phyloP scores from a whole-genome alignment of 2,329 filamentous ascomycete species.

The Pochonia chlamydosporia region DNA sequence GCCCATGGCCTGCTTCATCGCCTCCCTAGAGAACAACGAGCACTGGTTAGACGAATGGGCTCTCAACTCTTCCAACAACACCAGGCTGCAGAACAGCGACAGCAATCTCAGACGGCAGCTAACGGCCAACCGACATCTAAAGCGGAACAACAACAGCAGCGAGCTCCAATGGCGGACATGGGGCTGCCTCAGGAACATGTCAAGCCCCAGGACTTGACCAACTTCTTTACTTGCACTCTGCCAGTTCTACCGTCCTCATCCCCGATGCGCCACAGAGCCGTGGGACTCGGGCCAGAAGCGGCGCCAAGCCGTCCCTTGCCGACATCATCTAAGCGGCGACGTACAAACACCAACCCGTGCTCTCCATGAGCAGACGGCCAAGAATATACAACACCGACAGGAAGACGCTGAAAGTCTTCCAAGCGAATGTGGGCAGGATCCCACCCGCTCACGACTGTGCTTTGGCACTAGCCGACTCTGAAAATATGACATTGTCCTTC shows the following conservation, averaged over 20 bases:
- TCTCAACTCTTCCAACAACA: too few species aligned
- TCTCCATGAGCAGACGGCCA: constrained; percentile 1
- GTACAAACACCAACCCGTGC: not conserved
- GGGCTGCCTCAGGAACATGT: not conserved
- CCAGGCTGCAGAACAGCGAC: too few species aligned
- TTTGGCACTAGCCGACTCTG: constrained; percentile 11
- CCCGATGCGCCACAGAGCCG: not conserved
- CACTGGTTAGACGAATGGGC: too few species aligned
- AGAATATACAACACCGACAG: not conserved
- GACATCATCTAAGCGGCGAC: constrained; percentile 2
- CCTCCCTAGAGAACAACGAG: not conserved
- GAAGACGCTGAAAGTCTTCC: constrained; percentile 7
- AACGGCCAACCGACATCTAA: too few species aligned
- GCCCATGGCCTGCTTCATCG: too few species aligned
- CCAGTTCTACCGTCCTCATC: constrained; percentile 3
- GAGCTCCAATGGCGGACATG: too few species aligned
- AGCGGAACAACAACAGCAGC: too few species aligned
- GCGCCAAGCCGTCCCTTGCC: not conserved
- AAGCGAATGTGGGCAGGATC: constrained; percentile 12
- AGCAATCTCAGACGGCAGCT: too few species aligned
- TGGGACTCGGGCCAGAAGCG: not conserved
- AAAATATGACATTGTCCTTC: constrained; percentile 12
- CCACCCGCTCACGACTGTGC: constrained; percentile 10
- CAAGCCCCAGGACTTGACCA: constrained; percentile 1
- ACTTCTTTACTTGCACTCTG: constrained; percentile 2